These are phyloP conservation scores for Mycena epipterygia DNA, from an alignment of 768 basidiomycete species.

Conservation along the genomic window DNA sequence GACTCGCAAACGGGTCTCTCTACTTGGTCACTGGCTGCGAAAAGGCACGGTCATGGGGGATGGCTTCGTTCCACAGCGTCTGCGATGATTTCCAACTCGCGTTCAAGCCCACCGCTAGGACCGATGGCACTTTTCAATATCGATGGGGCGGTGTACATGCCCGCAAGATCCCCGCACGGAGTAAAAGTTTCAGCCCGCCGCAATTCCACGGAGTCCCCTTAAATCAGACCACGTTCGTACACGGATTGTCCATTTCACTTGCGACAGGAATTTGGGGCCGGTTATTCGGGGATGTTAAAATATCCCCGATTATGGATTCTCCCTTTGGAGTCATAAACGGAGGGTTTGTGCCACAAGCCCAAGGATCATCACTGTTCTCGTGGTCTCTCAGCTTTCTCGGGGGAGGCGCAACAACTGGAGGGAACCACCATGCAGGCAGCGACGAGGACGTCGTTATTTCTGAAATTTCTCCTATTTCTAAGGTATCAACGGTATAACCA, in stretches of 20 bases:
- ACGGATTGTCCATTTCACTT: slow-evolving; percentile 6
- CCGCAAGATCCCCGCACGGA: neutral
- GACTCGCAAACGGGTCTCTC: slow-evolving; percentile 29
- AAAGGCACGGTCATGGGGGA: slow-evolving; percentile 34
- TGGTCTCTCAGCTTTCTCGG: neutral
- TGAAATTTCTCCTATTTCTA: neutral
- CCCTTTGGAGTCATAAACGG: neutral
- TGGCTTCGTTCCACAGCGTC: slow-evolving; percentile 17
- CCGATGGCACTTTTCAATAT: neutral
- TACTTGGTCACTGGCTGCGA: slow-evolving; percentile 38
- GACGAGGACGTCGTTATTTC: neutral
- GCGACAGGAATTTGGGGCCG: neutral
- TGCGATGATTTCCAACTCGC: neutral
- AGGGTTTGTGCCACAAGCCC: neutral
- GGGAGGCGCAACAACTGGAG: neutral
- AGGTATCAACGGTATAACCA: neutral
- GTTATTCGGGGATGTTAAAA: neutral
- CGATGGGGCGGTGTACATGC: too few species aligned
- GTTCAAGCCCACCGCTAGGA: neutral
- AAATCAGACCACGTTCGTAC: slow-evolving; percentile 10
- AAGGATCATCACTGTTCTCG: neutral
- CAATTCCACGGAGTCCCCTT: neutral
- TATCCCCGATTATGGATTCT: neutral
- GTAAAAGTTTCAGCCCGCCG: neutral
- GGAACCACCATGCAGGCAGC: neutral